A percentile compares a stretch with the other conserved stretches of the same genome.
These are phyloP conservation scores for Calophaca sinica DNA, from an alignment of 306 rosid genomes.

Conservation along the genomic window DNA sequence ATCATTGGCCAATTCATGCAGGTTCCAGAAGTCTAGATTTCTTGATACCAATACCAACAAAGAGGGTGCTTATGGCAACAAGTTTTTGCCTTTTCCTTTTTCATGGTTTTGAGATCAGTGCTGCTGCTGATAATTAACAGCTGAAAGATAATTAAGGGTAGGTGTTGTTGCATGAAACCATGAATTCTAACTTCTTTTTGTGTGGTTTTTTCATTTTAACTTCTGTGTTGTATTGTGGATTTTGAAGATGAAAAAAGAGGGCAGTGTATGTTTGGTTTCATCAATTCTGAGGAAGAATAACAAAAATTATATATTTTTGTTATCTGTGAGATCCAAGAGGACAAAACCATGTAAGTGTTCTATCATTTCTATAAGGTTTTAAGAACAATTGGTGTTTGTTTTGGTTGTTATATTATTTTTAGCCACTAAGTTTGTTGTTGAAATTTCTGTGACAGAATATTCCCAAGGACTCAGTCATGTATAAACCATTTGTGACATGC, in stretches of 20 bases:
- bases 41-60: conserved; percentile 46
- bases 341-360: conserved; percentile 54
- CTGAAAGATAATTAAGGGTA: conserved; percentile 41
- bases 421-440: conserved; percentile 53
- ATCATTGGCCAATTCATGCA: conserved; percentile 47
- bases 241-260: conserved; percentile 38
- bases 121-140: conserved; percentile 5
- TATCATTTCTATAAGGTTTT: no score
- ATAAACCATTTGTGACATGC: conserved; percentile 82
- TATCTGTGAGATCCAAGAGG: conserved; percentile 48
- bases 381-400: background rate
- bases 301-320: background rate
- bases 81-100: conserved; percentile 3
- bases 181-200: background rate
- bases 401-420: conserved; percentile 30
- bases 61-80: no score
- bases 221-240: conserved; percentile 23
- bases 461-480: conserved; percentile 70
- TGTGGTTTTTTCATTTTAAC: conserved; percentile 14
- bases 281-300: background rate
- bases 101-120: conserved; percentile 37
- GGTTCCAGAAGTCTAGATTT: conserved; percentile 76
- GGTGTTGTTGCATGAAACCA: conserved; percentile 38
- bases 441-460: conserved; percentile 61
- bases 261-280: conserved; percentile 27